Evolutionary conservation across 2,329 filamentous ascomycete species (phyloP).

Genomic region (Moelleriella libera): DNA sequence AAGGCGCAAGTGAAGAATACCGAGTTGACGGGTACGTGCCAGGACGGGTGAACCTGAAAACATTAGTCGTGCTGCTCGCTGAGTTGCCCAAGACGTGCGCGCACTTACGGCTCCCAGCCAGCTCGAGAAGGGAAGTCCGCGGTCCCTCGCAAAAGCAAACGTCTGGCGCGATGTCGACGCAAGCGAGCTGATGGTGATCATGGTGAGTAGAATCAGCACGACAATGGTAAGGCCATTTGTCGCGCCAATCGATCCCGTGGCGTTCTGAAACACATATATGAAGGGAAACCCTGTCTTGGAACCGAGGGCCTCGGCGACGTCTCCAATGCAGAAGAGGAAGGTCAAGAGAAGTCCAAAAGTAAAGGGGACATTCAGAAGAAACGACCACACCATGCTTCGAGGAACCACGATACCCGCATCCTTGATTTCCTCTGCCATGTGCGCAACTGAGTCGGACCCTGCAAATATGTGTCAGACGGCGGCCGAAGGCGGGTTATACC

Average conservation of each 20-base stretch:
- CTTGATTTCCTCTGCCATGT: slow-evolving; percentile 8
- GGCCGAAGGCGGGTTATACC: not conserved
- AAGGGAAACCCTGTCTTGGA: slow-evolving; percentile 11
- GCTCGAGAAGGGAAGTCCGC: slow-evolving; percentile 12
- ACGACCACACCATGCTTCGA: slow-evolving; percentile 6
- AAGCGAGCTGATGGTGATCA: slow-evolving; percentile 13
- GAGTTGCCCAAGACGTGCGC: not conserved
- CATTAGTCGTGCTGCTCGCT: not conserved
- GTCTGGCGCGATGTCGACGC: slow-evolving; percentile 16
- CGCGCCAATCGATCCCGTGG: slow-evolving; percentile 7
- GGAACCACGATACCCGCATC: slow-evolving; percentile 8
- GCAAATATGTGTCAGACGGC: not conserved
- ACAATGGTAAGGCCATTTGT: slow-evolving; percentile 13
- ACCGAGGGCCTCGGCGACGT: slow-evolving; percentile 4
- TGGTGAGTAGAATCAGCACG: slow-evolving; percentile 11
- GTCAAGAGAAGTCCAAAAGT: slow-evolving; percentile 11
- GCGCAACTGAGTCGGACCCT: slow-evolving; percentile 7
- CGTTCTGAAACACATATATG: slow-evolving; percentile 15
- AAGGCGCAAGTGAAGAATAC: slow-evolving; percentile 14
- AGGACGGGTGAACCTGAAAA: slow-evolving; percentile 5
- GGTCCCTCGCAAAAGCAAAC: slow-evolving; percentile 19
- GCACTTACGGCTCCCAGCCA: slow-evolving; percentile 5
- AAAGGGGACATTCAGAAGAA: slow-evolving; percentile 8
- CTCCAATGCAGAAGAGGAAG: slow-evolving; percentile 9
- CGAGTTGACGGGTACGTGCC: slow-evolving; percentile 17